phyloP scores from a whole-genome alignment of 768 basidiomycete genomes.

The Leccinum uliginosum region DNA sequence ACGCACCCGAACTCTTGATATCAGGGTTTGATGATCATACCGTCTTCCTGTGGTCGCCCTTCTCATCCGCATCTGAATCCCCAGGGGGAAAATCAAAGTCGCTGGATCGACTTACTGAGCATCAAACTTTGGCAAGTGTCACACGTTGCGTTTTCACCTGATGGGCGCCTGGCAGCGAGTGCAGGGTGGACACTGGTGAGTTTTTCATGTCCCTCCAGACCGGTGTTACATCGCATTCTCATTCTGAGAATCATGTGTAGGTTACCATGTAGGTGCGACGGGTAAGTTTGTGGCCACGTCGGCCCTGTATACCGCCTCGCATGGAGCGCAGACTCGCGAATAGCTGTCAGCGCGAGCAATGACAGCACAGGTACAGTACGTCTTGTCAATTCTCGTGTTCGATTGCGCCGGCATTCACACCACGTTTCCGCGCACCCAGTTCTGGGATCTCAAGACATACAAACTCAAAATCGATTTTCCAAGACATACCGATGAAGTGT shows the following conservation, averaged over 20 bases:
- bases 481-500: constrained; percentile 96
- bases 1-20: constrained; percentile 73
- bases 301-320: constrained; percentile 91
- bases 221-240: too few relatives aligned
- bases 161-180: constrained; percentile 87
- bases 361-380: constrained; percentile 92
- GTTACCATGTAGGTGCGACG: constrained; percentile 25
- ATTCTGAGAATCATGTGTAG: too few relatives aligned
- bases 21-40: constrained; percentile 98
- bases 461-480: constrained; percentile 93
- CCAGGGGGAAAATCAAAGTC: constrained; percentile 57
- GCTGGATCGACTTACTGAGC: constrained; percentile 81
- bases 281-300: constrained; percentile 95
- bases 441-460: constrained; percentile 96
- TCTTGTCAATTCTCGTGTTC: not conserved
- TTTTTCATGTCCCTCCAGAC: not conserved
- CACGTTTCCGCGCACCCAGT: constrained; percentile 31
- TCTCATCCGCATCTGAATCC: constrained; percentile 43
- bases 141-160: constrained; percentile 93
- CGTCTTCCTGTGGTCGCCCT: constrained; percentile 90
- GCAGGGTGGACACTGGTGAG: constrained; percentile 75
- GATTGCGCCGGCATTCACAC: not conserved
- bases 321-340: constrained; percentile 91
- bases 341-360: constrained; percentile 92
- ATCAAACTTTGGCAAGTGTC: constrained; percentile 93